These are phyloP conservation scores for Rhododendron molle DNA, from an alignment of 148 eudicot species.

Conservation along the genomic window DNA sequence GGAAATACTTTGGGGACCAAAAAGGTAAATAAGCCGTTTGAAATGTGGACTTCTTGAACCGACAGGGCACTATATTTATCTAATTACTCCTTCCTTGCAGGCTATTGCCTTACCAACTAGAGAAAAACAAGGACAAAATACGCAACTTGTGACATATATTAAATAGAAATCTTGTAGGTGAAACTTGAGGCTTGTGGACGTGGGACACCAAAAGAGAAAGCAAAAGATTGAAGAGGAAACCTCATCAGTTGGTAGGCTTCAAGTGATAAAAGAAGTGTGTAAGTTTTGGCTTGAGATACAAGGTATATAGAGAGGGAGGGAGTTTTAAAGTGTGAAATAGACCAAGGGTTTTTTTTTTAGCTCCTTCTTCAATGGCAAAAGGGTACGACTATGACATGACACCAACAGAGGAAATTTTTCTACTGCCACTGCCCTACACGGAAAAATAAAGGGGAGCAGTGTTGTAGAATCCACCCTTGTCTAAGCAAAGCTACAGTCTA, in stretches of 20 bases:
- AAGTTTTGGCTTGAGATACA: neutral
- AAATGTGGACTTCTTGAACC: neutral
- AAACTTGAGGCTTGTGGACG: neutral
- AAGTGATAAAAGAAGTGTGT: neutral
- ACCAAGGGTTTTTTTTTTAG: neutral
- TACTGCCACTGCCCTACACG: neutral
- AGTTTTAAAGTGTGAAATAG: constrained; percentile 7
- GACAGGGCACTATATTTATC: neutral
- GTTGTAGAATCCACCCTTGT: constrained; percentile 10
- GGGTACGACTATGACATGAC: constrained; percentile 22
- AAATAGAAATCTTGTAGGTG: neutral
- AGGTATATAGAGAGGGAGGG: neutral
- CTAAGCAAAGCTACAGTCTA: neutral
- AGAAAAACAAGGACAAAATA: neutral
- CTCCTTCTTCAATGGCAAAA: neutral
- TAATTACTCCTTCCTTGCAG: neutral
- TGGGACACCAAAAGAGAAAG: neutral
- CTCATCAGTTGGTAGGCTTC: neutral
- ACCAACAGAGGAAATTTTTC: constrained; percentile 13
- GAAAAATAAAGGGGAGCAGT: neutral
- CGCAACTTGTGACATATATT: neutral
- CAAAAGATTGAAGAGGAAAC: neutral
- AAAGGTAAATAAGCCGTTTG: no score
- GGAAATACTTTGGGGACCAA: no score
- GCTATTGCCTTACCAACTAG: neutral